These are phyloP conservation scores for Scedosporium apiospermum DNA, from an alignment of 2,329 filamentous ascomycete species.

Conservation along the genomic window DNA sequence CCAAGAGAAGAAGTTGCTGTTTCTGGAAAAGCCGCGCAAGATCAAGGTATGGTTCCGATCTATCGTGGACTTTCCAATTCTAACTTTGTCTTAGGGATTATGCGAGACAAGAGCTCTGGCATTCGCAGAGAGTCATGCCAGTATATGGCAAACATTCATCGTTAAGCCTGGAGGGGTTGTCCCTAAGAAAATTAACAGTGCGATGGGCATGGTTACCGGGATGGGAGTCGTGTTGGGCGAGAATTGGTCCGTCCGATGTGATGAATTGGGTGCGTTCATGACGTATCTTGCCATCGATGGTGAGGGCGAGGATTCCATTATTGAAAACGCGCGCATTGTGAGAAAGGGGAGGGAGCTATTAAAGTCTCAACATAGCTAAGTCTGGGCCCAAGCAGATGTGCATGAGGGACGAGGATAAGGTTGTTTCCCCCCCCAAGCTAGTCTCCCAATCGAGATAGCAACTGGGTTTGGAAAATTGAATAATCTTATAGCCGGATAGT, in stretches of 20 bases:
- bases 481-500: too few relatives aligned
- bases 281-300: slow-evolving; percentile 13
- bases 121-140: neutral
- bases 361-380: too few relatives aligned
- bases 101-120: slow-evolving; percentile 11
- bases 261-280: slow-evolving; percentile 17
- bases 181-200: neutral
- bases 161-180: neutral
- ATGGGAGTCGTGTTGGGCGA: slow-evolving; percentile 11
- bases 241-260: slow-evolving; percentile 13
- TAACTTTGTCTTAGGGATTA: slow-evolving; percentile 10
- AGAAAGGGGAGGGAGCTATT: slow-evolving; percentile 14
- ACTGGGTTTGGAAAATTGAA: too few relatives aligned
- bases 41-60: slow-evolving; percentile 12
- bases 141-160: neutral
- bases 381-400: too few relatives aligned
- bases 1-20: slow-evolving; percentile 20
- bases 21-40: slow-evolving; percentile 15
- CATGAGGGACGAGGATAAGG: too few relatives aligned
- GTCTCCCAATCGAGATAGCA: too few relatives aligned
- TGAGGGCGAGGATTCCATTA: slow-evolving; percentile 11
- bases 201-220: neutral
- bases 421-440: too few relatives aligned
- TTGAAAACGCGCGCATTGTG: slow-evolving; percentile 14
- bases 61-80: neutral